Evolutionary conservation across 768 basidiomycete genomes (phyloP), one percentile per base, ranked within the genome.

Genomic region (Russula emetica): DNA sequence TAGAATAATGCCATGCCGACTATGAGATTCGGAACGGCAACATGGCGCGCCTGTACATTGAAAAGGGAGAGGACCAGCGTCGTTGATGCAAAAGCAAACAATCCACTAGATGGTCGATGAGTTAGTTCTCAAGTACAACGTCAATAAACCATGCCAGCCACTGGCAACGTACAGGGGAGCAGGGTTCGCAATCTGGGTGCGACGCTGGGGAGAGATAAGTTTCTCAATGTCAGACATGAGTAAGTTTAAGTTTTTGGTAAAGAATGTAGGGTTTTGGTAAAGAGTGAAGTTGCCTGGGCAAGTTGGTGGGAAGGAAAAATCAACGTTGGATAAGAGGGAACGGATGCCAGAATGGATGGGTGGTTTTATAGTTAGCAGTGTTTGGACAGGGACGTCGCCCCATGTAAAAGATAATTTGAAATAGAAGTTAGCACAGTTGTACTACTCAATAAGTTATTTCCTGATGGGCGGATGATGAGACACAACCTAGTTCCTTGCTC

Each of bases 1-100:
- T 83, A 83, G 74, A 85, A 89, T 68, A 91, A 71, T 28, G 92
- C 91, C 92, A 95, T 92, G 56, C 92, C 94, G 55, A 93, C 80
- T 54, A 92, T 84, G 32, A 85, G 82, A 62, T 93, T 92, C 45
- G 89, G 85, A 6, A 71, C 69, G 20, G 70, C 66, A 66, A 92
- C 78, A 26, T 75, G 70, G n/a, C 85, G 80, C 1, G 82, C 79
- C 20, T 79, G 73, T 32, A 83, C 76, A 71, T 92, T 92, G 80
- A 82, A 88, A 66, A 92, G 66, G 5, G 89, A 92, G 38, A 92
- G 78, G 60, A 93, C 85, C 70, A 93, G 79, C 0, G 90, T 92
- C 13, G 92, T 91, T 4, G 88, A 87, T 22, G 92, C 90, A 14
- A 49, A 49, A 44, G 87, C 85, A 73, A 88, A 88, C 44, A 93